Percentiles rank a stretch among this genome's conserved stretches.
Conservation (phyloP, 148 eudicot genomes). For the Nyssa sinensis region DNA sequence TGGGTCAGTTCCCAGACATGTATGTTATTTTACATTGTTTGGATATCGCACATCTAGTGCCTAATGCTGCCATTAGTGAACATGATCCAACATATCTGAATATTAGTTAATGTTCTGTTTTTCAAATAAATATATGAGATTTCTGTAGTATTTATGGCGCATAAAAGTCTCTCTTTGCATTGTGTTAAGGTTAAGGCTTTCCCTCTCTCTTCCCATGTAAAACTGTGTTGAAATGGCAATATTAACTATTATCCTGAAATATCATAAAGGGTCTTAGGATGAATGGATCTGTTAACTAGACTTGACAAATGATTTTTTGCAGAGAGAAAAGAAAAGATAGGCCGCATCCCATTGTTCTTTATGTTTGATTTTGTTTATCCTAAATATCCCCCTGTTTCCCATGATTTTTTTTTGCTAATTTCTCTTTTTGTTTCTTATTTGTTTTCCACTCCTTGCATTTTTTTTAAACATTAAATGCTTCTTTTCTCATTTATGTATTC, state of each 20-base stretch:
- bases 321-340: not conserved
- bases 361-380: too few species aligned
- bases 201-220: too few species aligned
- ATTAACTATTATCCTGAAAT: too few species aligned
- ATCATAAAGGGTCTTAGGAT: too few species aligned
- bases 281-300: not conserved
- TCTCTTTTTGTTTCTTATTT: not conserved
- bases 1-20: not conserved
- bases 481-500: too few species aligned
- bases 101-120: too few species aligned
- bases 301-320: not conserved
- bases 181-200: too few species aligned
- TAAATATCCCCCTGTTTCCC: not conserved
- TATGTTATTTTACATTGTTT: not conserved
- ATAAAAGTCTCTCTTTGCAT: too few species aligned
- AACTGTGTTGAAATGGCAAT: too few species aligned
- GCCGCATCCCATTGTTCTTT: not conserved
- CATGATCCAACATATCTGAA: not conserved
- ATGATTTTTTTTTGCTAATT: not conserved
- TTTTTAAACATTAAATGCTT: too few species aligned
- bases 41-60: not conserved
- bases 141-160: too few species aligned
- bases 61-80: not conserved
- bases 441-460: not conserved
- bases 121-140: too few species aligned